Base-by-base conservation (phyloP, 345 rosid genomes). In the Hibiscus syriacus region DNA sequence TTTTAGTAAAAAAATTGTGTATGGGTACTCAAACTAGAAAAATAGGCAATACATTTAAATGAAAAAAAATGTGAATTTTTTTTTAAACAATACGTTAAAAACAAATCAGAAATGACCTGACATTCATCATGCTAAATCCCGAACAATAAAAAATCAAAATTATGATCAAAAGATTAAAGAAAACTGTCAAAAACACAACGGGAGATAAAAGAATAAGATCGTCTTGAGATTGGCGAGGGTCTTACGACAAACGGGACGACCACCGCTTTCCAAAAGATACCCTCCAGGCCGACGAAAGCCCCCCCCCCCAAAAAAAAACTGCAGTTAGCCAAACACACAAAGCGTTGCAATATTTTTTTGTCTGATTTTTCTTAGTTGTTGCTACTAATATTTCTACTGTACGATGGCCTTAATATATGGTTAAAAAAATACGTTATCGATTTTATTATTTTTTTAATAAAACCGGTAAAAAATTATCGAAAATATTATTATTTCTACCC, bases 261-360 rank as follows among this genome's bases (percentile, higher is more conserved):
- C 89, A 86, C 85, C 92, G 83, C 95, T 87, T 92, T 86, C 78
- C 91, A 80, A 89, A 86, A 86, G 83, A 86, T 85, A 90, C 93
- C 74, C 85, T 80, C 57, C 12, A 73, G 70, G 70, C 74, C 80
- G 73, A 77, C 55, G 77, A 75, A 64, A n/a, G n/a, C n/a, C n/a
- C n/a, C n/a, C n/a, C n/a, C n/a, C n/a, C n/a, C n/a, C n/a, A n/a
- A n/a, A n/a, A n/a, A n/a, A n/a, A n/a, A 72, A 12, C 55, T 49
- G 69, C 83, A 77, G 77, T 78, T 67, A 80, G 73, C 84, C 83
- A 85, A 68, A 85, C 83, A 79, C 80, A 36, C 71, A 53, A 60
- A 41, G 71, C 69, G 74, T 73, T 45, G 53, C n/a, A n/a, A n/a
- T 20, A 2, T 7, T 36, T 36, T 8, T 12, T 45, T n/a, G n/a